Evolutionary conservation across 1,284 basidiomycete genomes (phyloP), one percentile per base, ranked within the genome.

Genomic region (Rhizoctonia solani): DNA sequence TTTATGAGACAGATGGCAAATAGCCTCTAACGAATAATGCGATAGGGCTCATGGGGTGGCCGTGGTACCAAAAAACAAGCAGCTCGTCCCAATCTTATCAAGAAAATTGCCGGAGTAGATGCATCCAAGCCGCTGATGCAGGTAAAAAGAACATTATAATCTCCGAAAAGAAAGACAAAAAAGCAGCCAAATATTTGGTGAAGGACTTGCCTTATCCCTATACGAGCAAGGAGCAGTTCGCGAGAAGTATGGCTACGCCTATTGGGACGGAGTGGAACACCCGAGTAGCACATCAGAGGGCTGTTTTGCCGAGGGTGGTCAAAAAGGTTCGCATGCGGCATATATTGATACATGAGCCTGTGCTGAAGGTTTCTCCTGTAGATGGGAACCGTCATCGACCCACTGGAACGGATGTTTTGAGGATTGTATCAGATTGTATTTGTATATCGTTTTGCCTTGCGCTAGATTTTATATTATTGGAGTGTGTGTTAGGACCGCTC

Each of bases 261-360:
- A 74, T 98, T 30, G 96, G 96, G 4, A 82, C 82, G 54, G 96
- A 98, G 78, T 98, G 95, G 94, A 97, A 96, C 72, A 95, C 94
- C 1, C 81, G 92, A 29, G 83, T 90, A n/a, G 89, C 85, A 9
- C 92, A 93, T 82, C 92, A 95, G 80, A 82, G 87, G 66, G 87
- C 85, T 66, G 95, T 93, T 27, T 74, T 95, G 71, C 94, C 94
- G 0, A 84, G 84, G 70, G 88, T 96, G 4, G 85, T 90, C 69
- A 93, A 91, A 78, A 95, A 95, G 87, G 89, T 89, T n/a, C n/a
- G 70, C 66, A 82, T 76, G n/a, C 34, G 54, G 54, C 50, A 34
- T 13, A 11, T 34, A 68, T 44, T 55, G 9, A 69, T 14, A 69
- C 58, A 63, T 59, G 61, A 59, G 39, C 67, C 63, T 58, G 21